Percentiles rank a stretch among this genome's conserved stretches.
phyloP scores from a whole-genome alignment of 306 rosid genomes.

The Rosa persica region DNA sequence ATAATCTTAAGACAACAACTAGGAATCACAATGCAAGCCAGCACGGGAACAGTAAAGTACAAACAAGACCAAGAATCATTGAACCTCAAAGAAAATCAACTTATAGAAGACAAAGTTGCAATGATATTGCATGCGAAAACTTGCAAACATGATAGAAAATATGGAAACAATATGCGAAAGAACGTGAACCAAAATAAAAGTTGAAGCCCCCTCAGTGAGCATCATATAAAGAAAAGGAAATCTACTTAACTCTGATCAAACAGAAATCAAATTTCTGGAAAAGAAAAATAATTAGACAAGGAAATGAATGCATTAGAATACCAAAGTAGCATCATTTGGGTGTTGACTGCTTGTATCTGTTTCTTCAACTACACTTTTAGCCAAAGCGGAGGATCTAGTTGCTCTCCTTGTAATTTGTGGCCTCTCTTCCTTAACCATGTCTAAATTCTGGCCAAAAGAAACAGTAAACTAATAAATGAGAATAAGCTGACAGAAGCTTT shows the following conservation, averaged over 20 bases:
- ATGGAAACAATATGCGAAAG: background rate
- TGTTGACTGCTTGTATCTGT: slow-evolving; percentile 36
- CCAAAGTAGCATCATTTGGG: background rate
- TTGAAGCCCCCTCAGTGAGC: background rate
- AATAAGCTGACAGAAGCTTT: background rate
- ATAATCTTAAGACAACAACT: background rate
- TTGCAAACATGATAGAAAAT: background rate
- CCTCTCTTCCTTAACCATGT: slow-evolving; percentile 59
- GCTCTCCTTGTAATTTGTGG: slow-evolving; percentile 51
- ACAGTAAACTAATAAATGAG: background rate
- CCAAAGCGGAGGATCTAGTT: slow-evolving; percentile 55
- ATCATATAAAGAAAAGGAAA: background rate
- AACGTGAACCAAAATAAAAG: background rate
- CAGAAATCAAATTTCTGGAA: background rate
- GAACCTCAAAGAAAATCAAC: background rate
- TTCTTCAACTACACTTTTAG: slow-evolving; percentile 33
- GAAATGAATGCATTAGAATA: background rate
- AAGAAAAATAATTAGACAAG: background rate
- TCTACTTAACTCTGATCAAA: background rate
- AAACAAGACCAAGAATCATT: background rate
- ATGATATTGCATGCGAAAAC: background rate
- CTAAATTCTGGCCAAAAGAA: slow-evolving; percentile 8
- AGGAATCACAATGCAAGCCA: background rate
- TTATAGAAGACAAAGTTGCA: background rate
- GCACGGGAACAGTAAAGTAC: background rate